Evolutionary conservation across 495 filamentous ascomycete genomes (phyloP), one percentile per base, ranked within the genome.

Genomic region (Penicillium arizonense): DNA sequence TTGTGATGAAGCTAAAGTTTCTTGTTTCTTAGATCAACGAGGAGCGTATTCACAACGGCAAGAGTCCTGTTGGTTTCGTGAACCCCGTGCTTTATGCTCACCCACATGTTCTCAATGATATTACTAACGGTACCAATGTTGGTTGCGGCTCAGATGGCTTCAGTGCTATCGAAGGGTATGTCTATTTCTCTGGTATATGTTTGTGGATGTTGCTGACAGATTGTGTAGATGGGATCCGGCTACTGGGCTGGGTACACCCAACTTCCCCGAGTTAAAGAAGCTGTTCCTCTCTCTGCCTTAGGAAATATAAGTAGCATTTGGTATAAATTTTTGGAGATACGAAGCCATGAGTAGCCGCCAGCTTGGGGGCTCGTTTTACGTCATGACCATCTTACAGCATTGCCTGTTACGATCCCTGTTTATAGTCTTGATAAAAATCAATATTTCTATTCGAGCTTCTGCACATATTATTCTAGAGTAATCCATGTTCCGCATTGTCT

Each of bases 191-290:
- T 28, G 5, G 0, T 6, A 30, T 3, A 16, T 54, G 38, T 11
- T 21, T 23, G 12, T 26, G 20, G n/a, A 11, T 46, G 3, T 30
- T 33, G 28, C 24, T 59, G n/a, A 56, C 52, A 2, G 11, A 6
- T n/a, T 1, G 2, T 34, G 30, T 16, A 65, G 67, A 52, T 74
- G 79, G 80, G 80, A 83, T 59, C 78, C 79, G 1, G 78, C 77
- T 0, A 81, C 78, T 24, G 77, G 82, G 9, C 52, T 82, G 39
- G 80, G 78, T 12, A 78, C 80, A 16, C 79, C 80, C 2, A 78
- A 78, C 50, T 84, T 73, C 57, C 63, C 66, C 3, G 77, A 72
- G 56, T 41, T 83, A 67, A 63, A 75, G 67, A 57, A 70, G 8
- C 47, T 77, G 39, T 75, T 73, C 46, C 42, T 74, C 49, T 52